phyloP scores from a whole-genome alignment of 2,329 filamentous ascomycete species.

The Colletotrichum karsti region DNA sequence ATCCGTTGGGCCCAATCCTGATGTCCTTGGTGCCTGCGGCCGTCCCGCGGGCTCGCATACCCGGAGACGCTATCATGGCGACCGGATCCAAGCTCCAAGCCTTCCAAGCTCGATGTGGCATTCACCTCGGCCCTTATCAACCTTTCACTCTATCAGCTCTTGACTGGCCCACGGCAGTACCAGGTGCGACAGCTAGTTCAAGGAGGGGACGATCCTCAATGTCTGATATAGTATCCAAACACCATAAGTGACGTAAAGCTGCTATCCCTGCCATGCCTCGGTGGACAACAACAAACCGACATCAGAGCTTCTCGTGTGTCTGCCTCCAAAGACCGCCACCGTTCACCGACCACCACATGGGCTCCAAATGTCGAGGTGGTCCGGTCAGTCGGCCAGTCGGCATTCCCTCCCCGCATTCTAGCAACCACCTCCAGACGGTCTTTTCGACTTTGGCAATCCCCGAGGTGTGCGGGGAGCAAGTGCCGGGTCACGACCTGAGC shows the following conservation, averaged over 20 bases:
- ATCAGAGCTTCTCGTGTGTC: background rate
- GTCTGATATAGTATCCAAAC: background rate
- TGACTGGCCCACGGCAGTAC: background rate
- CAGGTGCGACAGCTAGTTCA: background rate
- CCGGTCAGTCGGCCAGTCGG: background rate
- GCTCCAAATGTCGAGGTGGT: background rate
- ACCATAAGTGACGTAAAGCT: slow-evolving; percentile 12
- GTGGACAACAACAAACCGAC: background rate
- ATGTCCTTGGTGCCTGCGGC: slow-evolving; percentile 20
- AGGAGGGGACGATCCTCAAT: background rate
- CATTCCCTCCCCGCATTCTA: slow-evolving; percentile 15
- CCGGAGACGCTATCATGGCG: background rate
- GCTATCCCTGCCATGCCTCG: slow-evolving; percentile 20
- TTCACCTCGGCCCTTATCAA: background rate
- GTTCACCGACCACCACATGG: background rate
- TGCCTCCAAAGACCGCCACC: background rate
- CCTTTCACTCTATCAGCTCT: slow-evolving; percentile 5
- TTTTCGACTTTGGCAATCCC: background rate
- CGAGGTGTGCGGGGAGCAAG: slow-evolving; percentile 1
- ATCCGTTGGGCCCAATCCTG: background rate
- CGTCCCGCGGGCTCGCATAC: slow-evolving; percentile 14
- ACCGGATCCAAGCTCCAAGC: background rate
- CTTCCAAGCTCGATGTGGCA: background rate
- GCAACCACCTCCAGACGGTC: slow-evolving; percentile 1
- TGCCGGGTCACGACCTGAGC: background rate